Base-by-base conservation (phyloP, 2,329 filamentous ascomycete species). In the Blumeriella jaapii region DNA sequence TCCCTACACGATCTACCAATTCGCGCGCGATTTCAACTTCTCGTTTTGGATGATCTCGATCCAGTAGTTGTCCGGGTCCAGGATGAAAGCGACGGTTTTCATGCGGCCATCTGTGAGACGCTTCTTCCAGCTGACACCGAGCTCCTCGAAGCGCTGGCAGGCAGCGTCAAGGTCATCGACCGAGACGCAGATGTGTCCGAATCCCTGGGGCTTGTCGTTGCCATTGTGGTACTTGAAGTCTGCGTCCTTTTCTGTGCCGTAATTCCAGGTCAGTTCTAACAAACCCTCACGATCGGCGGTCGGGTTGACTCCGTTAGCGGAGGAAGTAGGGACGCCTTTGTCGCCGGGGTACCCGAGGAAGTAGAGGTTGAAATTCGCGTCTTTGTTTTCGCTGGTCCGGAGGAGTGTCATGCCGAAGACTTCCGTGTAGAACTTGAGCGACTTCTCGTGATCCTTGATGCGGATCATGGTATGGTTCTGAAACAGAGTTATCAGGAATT, bases 381-480 rank as follows among this genome's bases (percentile, higher is more conserved):
- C 71, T 14, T 71, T 61, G 49, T 74, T 78, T 61, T 93, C 83
- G 8, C 60, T 61, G 2, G 76, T 87, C 41, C 82, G 75, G 52
- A 89, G 63, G 22, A 93, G 68, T 15, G 69, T 72, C 91, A 96
- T 95, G 40, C 91, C 91, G 60, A 96, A 68, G 17, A 83, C 69
- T 5, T 95, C 84, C 58, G 89, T 71, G 62, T 89, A 89, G 58
- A 83, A 89, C 53, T 77, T 74, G 53, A 87, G 65, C 10, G 78
- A 82, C 59, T 74, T 76, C 55, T 83, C 69, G 15, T 69, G 65
- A 49, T 83, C 76, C 64, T 95, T 96, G 62, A 96, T 80, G 18
- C 91, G 82, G 49, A 98, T 74, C 91, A 96, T 96, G 38, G 82
- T 86, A 63, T 91, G 83, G 62, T 91, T 87, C 75, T 80, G 41